These are phyloP conservation scores for Ramaria sp. DNA, from an alignment of 768 basidiomycete species.

Conservation along the genomic window DNA sequence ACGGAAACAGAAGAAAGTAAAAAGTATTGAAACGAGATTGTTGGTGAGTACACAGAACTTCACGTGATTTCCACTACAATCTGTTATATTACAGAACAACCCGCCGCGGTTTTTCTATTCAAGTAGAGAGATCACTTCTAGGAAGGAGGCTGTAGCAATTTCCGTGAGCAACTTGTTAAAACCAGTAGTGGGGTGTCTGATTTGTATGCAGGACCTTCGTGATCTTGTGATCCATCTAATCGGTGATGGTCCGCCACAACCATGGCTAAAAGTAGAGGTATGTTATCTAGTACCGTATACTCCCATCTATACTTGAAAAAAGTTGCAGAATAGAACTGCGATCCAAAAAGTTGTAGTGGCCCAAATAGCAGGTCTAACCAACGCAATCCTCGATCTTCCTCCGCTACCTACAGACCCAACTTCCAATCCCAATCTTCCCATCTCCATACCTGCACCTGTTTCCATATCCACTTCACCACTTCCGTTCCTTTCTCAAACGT, in stretches of 20 bases:
- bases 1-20: slow-evolving; percentile 59
- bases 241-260: slow-evolving; percentile 73
- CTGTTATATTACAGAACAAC: slow-evolving; percentile 26
- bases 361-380: slow-evolving; percentile 79
- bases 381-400: slow-evolving; percentile 60
- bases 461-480: slow-evolving; percentile 27
- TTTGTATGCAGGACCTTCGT: slow-evolving; percentile 58
- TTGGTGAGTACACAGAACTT: slow-evolving; percentile 38
- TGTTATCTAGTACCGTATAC: slow-evolving; percentile 13
- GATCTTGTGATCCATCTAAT: slow-evolving; percentile 76
- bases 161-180: slow-evolving; percentile 39
- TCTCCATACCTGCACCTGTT: slow-evolving; percentile 34
- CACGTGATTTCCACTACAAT: slow-evolving; percentile 1
- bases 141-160: slow-evolving; percentile 68
- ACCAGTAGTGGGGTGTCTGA: not conserved
- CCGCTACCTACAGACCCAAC: slow-evolving; percentile 62
- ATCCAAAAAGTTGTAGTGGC: slow-evolving; percentile 74
- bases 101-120: slow-evolving; percentile 75
- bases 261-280: slow-evolving; percentile 82
- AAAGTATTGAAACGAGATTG: slow-evolving; percentile 43
- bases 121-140: slow-evolving; percentile 60
- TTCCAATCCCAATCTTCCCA: slow-evolving; percentile 41
- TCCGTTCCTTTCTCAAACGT: slow-evolving; percentile 65
- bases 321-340: slow-evolving; percentile 49
- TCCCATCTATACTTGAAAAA: slow-evolving; percentile 6